These are phyloP conservation scores for Chlorencoelia australis DNA, from an alignment of 2,329 filamentous ascomycete species.

Conservation along the genomic window DNA sequence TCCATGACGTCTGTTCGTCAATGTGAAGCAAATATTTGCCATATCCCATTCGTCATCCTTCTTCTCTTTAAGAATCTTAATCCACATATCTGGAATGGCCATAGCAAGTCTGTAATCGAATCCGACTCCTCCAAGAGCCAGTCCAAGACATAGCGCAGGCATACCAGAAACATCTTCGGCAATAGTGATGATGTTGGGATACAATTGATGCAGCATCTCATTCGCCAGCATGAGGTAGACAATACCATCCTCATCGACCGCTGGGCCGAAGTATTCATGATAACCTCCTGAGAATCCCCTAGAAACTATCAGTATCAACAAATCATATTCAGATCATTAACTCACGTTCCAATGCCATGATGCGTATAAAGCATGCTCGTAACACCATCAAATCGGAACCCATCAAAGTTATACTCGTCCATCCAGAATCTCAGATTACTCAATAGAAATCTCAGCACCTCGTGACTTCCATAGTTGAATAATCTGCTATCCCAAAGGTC, in stretches of 20 bases:
- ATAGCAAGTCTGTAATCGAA: constrained; percentile 97
- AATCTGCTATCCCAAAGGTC: constrained; percentile 93
- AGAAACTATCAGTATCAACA: constrained; percentile 9
- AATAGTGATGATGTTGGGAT: constrained; percentile 80
- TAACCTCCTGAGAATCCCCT: constrained; percentile 96
- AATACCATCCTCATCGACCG: constrained; percentile 86
- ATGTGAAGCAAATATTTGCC: constrained; percentile 69
- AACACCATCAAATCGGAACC: constrained; percentile 95
- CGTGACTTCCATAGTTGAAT: constrained; percentile 94
- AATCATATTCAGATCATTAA: constrained; percentile 12
- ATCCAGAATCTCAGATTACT: constrained; percentile 98
- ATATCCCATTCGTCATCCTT: constrained; percentile 84
- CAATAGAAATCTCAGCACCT: constrained; percentile 89
- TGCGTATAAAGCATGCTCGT: constrained; percentile 97
- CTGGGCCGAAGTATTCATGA: constrained; percentile 89
- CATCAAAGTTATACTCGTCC: constrained; percentile 95
- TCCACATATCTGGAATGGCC: constrained; percentile 98
- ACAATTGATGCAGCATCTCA: constrained; percentile 85
- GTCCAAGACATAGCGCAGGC: constrained; percentile 84
- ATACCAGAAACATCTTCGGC: constrained; percentile 98
- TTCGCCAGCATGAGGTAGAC: constrained; percentile 96
- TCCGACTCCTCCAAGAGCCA: constrained; percentile 81
- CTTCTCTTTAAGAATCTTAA: constrained; percentile 94
- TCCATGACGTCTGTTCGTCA: constrained; percentile 87
- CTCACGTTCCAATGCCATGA: constrained; percentile 93